Evolutionary conservation across 495 filamentous ascomycete genomes (phyloP).

Genomic region (Penicillium canariense): DNA sequence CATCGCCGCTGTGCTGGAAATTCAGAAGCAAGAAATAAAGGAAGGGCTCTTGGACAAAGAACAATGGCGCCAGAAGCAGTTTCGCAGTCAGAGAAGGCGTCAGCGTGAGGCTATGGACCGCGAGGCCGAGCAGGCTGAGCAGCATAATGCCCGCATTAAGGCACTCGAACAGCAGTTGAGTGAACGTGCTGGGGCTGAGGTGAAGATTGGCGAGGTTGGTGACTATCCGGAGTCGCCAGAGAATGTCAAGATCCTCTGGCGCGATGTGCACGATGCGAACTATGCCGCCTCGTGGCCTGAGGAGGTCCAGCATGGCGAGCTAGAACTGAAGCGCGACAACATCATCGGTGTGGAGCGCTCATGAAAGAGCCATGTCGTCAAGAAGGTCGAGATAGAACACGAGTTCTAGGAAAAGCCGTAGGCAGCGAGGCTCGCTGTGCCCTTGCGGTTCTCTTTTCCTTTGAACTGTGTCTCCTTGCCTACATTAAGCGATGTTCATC

Average conservation of each 20-base stretch:
- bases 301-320: conserved; percentile 61
- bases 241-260: conserved; percentile 65
- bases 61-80: conserved; percentile 13
- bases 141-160: conserved; percentile 33
- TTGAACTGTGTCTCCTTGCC: conserved; percentile 1
- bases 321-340: conserved; percentile 36
- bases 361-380: conserved; percentile 23
- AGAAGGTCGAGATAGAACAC: conserved; percentile 44
- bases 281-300: conserved; percentile 67
- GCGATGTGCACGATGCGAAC: conserved; percentile 60
- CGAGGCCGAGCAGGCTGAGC: conserved; percentile 38
- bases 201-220: conserved; percentile 28
- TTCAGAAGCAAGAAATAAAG: conserved; percentile 45
- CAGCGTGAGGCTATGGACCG: conserved; percentile 33
- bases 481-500: conserved; percentile 9
- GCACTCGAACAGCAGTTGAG: conserved; percentile 29
- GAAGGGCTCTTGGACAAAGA: conserved; percentile 27
- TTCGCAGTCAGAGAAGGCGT: conserved; percentile 14
- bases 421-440: background rate
- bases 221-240: conserved; percentile 30
- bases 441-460: background rate
- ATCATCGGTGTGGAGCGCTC: conserved; percentile 35
- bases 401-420: conserved; percentile 25
- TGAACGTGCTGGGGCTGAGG: conserved; percentile 26
- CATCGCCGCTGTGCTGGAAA: conserved; percentile 70